Evolutionary conservation across 225 moss, liverwort and hornwort species (phyloP).

Genomic region (Neckera pumila): DNA sequence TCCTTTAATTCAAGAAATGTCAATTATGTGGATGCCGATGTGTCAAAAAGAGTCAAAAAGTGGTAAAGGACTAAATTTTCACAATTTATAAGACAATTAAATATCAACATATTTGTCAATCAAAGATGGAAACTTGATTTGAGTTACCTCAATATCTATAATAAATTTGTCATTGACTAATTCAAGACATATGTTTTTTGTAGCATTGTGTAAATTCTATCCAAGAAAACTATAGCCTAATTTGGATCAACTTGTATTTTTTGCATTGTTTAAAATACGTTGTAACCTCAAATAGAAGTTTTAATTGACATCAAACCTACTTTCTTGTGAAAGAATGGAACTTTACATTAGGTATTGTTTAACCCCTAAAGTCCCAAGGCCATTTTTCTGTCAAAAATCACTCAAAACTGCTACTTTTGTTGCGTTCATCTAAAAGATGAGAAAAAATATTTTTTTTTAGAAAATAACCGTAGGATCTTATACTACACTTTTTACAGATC

Average conservation of each 20-base stretch:
- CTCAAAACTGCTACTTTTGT: too few species aligned
- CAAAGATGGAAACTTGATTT: background rate
- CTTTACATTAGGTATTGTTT: background rate
- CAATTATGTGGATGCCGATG: background rate
- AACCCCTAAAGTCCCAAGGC: too few species aligned
- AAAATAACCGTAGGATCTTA: too few species aligned
- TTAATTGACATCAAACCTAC: background rate
- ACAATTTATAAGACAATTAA: too few species aligned
- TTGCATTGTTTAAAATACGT: background rate
- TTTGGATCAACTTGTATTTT: background rate
- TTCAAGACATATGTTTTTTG: background rate
- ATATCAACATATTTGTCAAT: background rate
- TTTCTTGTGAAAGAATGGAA: background rate
- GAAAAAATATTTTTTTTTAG: too few species aligned
- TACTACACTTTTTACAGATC: too few species aligned
- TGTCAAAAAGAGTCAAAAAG: background rate
- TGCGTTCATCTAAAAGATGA: too few species aligned
- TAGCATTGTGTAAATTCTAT: background rate
- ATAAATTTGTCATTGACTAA: background rate
- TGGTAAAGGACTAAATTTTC: too few species aligned
- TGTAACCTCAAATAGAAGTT: background rate
- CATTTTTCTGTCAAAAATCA: too few species aligned
- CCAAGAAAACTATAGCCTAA: background rate
- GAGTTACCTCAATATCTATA: background rate
- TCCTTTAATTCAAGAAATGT: accelerated